Evolutionary conservation across 345 rosid genomes (phyloP).

Genomic region (Garcia nutans): DNA sequence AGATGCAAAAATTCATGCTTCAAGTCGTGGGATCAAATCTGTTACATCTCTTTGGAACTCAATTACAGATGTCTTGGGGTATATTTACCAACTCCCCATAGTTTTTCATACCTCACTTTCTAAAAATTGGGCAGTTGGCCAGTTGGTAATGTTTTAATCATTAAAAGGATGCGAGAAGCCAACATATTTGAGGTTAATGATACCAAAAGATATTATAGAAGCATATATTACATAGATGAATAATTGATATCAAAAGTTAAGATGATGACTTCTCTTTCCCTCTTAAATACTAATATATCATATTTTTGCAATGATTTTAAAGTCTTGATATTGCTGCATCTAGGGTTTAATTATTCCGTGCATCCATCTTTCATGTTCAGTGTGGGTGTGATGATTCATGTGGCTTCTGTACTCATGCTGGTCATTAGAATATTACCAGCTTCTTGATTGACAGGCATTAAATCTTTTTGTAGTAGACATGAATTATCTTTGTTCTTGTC

Average conservation of each 20-base stretch:
- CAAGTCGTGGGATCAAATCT: conserved; percentile 23
- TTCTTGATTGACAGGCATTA: background rate
- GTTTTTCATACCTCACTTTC: background rate
- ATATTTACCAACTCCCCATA: conserved; percentile 10
- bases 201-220: background rate
- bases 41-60: conserved; percentile 42
- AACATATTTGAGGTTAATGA: background rate
- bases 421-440: too few species aligned
- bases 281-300: background rate
- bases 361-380: background rate
- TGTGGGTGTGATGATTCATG: background rate
- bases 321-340: background rate
- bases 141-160: background rate
- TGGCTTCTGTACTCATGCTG: background rate
- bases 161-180: background rate
- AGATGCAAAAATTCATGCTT: conserved; percentile 15
- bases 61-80: conserved; percentile 45
- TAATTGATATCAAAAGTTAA: background rate
- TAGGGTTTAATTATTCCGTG: background rate
- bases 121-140: background rate
- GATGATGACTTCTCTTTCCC: background rate
- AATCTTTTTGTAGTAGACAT: background rate
- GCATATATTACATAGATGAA: background rate
- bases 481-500: background rate
- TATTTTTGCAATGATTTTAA: background rate